Evolutionary conservation across 352 stramenopile genomes (phyloP), one percentile per base, ranked within the genome.

Genomic region (Phytophthora cactorum): DNA sequence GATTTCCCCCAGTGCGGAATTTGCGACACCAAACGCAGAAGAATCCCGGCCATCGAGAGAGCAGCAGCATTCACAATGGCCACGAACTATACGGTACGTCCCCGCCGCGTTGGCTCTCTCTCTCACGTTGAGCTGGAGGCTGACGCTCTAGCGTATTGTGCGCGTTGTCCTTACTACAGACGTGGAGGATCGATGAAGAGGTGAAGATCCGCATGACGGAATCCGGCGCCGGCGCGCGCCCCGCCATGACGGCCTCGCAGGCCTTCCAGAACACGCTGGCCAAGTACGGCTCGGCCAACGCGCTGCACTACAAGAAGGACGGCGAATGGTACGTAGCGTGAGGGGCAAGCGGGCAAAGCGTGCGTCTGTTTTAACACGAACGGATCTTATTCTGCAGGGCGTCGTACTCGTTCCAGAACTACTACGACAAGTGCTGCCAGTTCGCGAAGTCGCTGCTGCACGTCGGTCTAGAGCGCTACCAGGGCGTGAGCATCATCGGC

Each of bases 401-500:
- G 29, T 83, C 81, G 36, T 74, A 86, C 43, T 81, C 81, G 50
- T 96, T 82, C 67, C 75, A 90, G 57, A 68, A 89, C 59, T 93
- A 95, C 77, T 93, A 97, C 52, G 77, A 90, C 64, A 70, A 91
- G 67, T 91, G 76, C 43, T 73, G 66, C 56, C 68, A 78, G 57
- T 96, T 97, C 63, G 90, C 82, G 66, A 97, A 97, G 74, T 74
- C 70, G 38, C 72, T 97, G 43, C 32, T 97, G 32, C 70, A 89
- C 53, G 44, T 95, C 17, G 88, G 88, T 4, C 54, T 96, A 1
- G 64, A 91, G 44, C 82, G 68, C 43, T 95, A 92, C 66, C 77
- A 94, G 54, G 84, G 77, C 58, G 89, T 97, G 45, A 90, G 77
- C 68, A 96, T 98, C 70, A 95, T 97, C 59, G 92, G 92, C 39